Conservation (phyloP, 208 protist species). For the Naegleria fowleri region DNA sequence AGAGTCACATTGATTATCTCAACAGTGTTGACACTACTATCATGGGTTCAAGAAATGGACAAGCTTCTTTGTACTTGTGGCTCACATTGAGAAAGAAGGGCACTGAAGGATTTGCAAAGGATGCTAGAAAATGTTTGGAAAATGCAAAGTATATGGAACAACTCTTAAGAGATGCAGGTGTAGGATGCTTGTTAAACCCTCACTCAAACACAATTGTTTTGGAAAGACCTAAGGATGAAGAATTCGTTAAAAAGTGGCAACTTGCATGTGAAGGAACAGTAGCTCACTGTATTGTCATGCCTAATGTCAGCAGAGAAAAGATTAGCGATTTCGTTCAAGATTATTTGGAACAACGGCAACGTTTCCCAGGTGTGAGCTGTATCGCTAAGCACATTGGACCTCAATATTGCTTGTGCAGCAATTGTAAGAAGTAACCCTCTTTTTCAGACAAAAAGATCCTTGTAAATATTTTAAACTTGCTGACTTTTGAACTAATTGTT, state of each 20-base stretch:
- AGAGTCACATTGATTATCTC: conserved; percentile 35
- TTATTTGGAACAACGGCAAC: not conserved
- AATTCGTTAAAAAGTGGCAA: conserved; percentile 16
- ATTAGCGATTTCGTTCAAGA: not conserved
- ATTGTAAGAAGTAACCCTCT: not conserved
- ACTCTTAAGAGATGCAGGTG: not conserved
- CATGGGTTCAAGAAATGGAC: conserved; percentile 40
- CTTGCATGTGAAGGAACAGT: not conserved
- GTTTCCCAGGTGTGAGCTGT: not conserved
- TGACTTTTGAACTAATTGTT: no score
- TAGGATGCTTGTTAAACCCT: not conserved
- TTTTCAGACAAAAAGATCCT: no score
- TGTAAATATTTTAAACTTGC: no score
- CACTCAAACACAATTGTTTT: not conserved
- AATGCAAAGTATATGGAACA: not conserved
- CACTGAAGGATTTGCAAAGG: not conserved
- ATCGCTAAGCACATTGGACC: not conserved
- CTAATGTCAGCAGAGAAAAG: not conserved
- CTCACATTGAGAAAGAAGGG: not conserved
- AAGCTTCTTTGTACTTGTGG: conserved; percentile 36
- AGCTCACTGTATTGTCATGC: conserved; percentile 26
- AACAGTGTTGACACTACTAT: conserved; percentile 40
- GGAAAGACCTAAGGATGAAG: not conserved
- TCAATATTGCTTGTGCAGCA: not conserved
- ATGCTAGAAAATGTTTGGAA: conserved; percentile 9